phyloP scores from a whole-genome alignment of 1,284 basidiomycete genomes.

The Anthracocystis walkeri region DNA sequence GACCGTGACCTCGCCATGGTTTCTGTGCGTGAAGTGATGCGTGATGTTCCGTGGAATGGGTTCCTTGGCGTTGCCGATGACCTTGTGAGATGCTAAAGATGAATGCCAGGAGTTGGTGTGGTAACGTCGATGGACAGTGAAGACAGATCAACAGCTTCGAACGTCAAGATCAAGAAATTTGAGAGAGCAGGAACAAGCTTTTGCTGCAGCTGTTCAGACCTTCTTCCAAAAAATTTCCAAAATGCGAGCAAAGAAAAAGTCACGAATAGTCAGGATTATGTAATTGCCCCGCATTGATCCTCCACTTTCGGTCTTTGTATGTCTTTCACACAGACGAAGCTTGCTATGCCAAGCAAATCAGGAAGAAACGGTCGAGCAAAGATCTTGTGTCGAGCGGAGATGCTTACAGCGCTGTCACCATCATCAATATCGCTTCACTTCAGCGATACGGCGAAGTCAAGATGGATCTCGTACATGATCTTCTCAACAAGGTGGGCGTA shows the following conservation, averaged over 20 bases:
- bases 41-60: not conserved
- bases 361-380: not conserved
- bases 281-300: constrained; percentile 14
- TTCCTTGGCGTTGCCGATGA: not conserved
- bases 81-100: not conserved
- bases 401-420: not conserved
- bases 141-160: not conserved
- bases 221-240: constrained; percentile 33
- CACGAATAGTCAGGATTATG: constrained; percentile 22
- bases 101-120: not conserved
- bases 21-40: not conserved
- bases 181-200: not conserved
- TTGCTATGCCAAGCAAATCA: not conserved
- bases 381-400: not conserved
- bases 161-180: not conserved
- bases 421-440: not conserved
- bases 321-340: not conserved
- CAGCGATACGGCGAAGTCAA: not conserved
- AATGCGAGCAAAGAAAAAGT: not conserved
- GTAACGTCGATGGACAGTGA: not conserved
- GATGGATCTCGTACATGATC: constrained; percentile 44
- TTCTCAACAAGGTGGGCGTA: constrained; percentile 26
- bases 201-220: not conserved
- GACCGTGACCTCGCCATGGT: constrained; percentile 37
- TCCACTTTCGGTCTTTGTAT: constrained; percentile 14